These are phyloP conservation scores for Hanseniaspora opuntiae DNA, from an alignment of 805 yeast species.

Conservation along the genomic window DNA sequence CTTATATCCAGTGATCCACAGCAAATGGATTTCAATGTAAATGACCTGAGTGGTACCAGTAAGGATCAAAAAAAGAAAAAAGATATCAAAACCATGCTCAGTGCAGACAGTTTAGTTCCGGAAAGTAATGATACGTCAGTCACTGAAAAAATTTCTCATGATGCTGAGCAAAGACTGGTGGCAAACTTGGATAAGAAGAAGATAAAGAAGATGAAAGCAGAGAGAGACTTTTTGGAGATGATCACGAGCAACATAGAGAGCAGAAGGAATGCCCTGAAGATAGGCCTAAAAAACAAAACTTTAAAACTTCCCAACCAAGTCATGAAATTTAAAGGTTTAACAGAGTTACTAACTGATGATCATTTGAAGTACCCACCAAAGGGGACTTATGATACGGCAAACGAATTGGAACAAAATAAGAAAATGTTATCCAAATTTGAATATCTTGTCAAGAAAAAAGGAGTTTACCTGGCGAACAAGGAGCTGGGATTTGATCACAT, in stretches of 20 bases:
- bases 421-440: constrained; percentile 17
- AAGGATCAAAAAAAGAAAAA: constrained; percentile 58
- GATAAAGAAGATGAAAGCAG: constrained; percentile 65
- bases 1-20: constrained; percentile 33
- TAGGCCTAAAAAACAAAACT: constrained; percentile 37
- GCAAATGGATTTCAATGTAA: constrained; percentile 23
- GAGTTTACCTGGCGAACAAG: constrained; percentile 1
- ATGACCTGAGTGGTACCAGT: constrained; percentile 32
- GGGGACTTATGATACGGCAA: constrained; percentile 14
- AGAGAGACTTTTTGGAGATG: constrained; percentile 62
- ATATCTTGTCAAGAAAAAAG: not conserved
- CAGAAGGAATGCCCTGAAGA: constrained; percentile 67
- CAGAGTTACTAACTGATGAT: not conserved
- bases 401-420: constrained; percentile 23
- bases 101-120: not conserved
- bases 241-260: constrained; percentile 63
- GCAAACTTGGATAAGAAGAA: constrained; percentile 93
- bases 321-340: constrained; percentile 10
- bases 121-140: constrained; percentile 60
- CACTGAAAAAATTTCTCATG: constrained; percentile 23
- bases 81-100: constrained; percentile 18
- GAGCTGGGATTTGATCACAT: constrained; percentile 4
- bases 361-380: constrained; percentile 1
- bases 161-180: constrained; percentile 81
- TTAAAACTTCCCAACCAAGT: constrained; percentile 13